These are phyloP conservation scores for Tanacetum coccineum DNA, from an alignment of 129 eudicot genomes.

Conservation along the genomic window DNA sequence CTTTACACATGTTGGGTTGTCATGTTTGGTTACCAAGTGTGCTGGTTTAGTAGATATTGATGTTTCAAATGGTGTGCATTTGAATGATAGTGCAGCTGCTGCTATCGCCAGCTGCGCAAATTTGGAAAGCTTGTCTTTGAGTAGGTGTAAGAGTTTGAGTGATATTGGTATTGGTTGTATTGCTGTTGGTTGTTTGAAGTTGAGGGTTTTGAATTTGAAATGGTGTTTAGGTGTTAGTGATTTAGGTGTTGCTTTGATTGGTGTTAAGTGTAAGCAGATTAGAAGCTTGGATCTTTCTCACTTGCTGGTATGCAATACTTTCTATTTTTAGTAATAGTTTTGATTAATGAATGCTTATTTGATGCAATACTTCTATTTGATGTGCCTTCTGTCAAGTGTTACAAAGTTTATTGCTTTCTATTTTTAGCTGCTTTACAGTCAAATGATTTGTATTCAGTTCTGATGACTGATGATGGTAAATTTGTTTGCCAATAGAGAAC, in stretches of 20 bases:
- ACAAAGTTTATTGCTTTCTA: slow-evolving; percentile 4
- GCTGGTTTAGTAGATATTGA: slow-evolving; percentile 67
- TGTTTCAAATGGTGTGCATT: slow-evolving; percentile 66
- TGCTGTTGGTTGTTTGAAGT: slow-evolving; percentile 86
- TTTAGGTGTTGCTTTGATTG: slow-evolving; percentile 92
- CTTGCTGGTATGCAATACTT: slow-evolving; percentile 61
- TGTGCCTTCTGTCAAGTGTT: slow-evolving; percentile 8
- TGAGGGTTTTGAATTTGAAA: slow-evolving; percentile 66
- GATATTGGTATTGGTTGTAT: slow-evolving; percentile 97
- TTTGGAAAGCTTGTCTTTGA: slow-evolving; percentile 72
- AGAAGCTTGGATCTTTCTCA: slow-evolving; percentile 87
- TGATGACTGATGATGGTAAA: background rate
- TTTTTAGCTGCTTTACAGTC: slow-evolving; percentile 2
- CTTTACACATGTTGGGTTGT: slow-evolving; percentile 67
- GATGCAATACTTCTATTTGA: background rate
- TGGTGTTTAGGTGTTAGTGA: slow-evolving; percentile 98
- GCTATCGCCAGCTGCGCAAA: slow-evolving; percentile 66
- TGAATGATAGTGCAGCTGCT: slow-evolving; percentile 60
- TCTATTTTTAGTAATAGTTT: slow-evolving; percentile 9
- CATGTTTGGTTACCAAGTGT: slow-evolving; percentile 54
- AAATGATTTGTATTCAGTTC: slow-evolving; percentile 1
- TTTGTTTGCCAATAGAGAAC: background rate
- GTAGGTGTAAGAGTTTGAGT: slow-evolving; percentile 70
- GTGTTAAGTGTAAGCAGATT: slow-evolving; percentile 82
- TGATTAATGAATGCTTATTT: background rate